Evolutionary conservation across 805 yeast species (phyloP), one percentile per base, ranked within the genome.

Genomic region (Saturnispora halmiae): DNA sequence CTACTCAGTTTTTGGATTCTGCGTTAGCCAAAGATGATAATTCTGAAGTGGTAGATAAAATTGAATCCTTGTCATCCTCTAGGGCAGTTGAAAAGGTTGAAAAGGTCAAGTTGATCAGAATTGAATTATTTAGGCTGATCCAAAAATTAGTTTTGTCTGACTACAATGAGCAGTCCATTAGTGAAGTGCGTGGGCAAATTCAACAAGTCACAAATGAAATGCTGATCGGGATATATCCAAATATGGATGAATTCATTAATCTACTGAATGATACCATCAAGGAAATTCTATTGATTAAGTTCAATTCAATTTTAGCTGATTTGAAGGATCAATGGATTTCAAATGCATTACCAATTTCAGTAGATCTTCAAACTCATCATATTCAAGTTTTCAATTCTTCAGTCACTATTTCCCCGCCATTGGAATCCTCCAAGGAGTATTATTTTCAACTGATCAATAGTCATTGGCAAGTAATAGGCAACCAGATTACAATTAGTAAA

Each of bases 341-440:
- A 71, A 20, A 43, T 71, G 6, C 49, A 1, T 11, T 18, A 1
- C 20, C 18, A 16, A 34, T 35, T 26, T 7, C 28, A 4, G 26
- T 24, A 14, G 13, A n/a, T 2, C 1, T 10, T 2, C 31, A 18
- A 15, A 13, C 25, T 3, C 77, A 70, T 47, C 53, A 50, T 2
- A 53, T 76, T 3, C 28, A 55, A 0, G 57, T 69, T 19, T 61
- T 60, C 27, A 64, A 68, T 34, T 62, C 61, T 25, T 43, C 55
- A 0, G 58, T 77, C 22, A 38, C 43, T 3, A 49, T 73, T 3
- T 21, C 44, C 0, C 81, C 82, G 0, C 52, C 67, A 0, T 46
- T 75, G 0, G 66, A 61, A 26, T 16, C 32, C 0, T 50, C 73
- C 0, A 71, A 70, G 38, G 46, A 49, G 15, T 2, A 36, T 1